Base-by-base conservation (phyloP, 805 yeast species). In the Wickerhamomyces silvicola region DNA sequence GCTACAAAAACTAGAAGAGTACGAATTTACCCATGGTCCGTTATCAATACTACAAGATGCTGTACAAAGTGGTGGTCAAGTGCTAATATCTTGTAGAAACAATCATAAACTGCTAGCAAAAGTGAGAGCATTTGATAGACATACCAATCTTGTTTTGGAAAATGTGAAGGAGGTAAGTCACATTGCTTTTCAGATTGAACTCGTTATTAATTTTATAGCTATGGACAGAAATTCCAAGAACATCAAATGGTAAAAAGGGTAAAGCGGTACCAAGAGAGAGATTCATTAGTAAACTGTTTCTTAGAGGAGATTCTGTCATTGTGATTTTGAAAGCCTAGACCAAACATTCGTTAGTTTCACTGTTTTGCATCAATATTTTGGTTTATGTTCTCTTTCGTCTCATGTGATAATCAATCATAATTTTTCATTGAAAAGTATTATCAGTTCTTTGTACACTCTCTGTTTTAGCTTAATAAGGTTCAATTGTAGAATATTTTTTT, bases 291-390 rank as follows among this genome's bases (percentile, higher is more conserved):
- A 92, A 92, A 59, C 66, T 92, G 73, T 92, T 92, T 51, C 64
- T 92, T 24, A 71, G 99, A 59, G 99, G 99, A 2, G 99, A 92
- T 57, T 83, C 95, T 1, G 95, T 92, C 14, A 83, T 92, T 35
- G 78, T 92, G 20, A 77, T 92, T 7, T 65, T 84, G 44, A 78
- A 75, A 37, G 67, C 70, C n/a, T n/a, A n/a, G n/a, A n/a, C n/a
- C n/a, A n/a, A n/a, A n/a, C n/a, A n/a, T n/a, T n/a, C n/a, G n/a
- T n/a, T n/a, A n/a, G n/a, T n/a, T n/a, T n/a, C n/a, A n/a, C n/a
- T n/a, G n/a, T n/a, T n/a, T n/a, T n/a, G n/a, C n/a, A n/a, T n/a
- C n/a, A n/a, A n/a, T n/a, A n/a, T n/a, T n/a, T n/a, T n/a, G n/a
- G n/a, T n/a, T n/a, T n/a, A n/a, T n/a, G n/a, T n/a, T n/a, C n/a